Evolutionary conservation across 2,329 filamentous ascomycete species (phyloP).

Genomic region (Fusarium sp.): DNA sequence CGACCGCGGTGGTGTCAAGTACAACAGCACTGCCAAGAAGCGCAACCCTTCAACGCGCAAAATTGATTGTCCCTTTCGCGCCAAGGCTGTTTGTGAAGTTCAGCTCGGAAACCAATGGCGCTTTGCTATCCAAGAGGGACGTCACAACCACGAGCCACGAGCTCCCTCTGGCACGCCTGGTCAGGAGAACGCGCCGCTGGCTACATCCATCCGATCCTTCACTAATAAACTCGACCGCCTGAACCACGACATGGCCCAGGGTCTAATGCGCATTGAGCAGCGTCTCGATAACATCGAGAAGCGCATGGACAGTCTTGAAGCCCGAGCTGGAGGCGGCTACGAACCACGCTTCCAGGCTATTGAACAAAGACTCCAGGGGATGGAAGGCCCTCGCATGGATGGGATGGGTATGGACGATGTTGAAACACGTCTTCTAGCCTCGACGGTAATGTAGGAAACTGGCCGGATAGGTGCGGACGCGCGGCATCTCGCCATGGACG

Average conservation of each 20-base stretch:
- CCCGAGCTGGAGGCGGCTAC: constrained; percentile 52
- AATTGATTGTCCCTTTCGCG: constrained; percentile 71
- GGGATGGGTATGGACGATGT: constrained; percentile 58
- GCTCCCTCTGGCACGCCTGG: constrained; percentile 64
- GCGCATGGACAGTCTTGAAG: constrained; percentile 65
- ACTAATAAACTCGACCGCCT: constrained; percentile 70
- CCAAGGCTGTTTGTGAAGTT: constrained; percentile 72
- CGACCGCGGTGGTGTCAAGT: constrained; percentile 72
- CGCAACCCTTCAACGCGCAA: constrained; percentile 72
- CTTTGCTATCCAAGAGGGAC: constrained; percentile 69
- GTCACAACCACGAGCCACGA: constrained; percentile 71
- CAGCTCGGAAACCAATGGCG: constrained; percentile 72
- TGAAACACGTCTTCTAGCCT: constrained; percentile 56
- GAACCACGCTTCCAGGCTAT: constrained; percentile 59
- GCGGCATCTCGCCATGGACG: constrained; percentile 14
- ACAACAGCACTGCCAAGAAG: constrained; percentile 73
- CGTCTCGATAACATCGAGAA: constrained; percentile 64
- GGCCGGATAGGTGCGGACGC: constrained; percentile 25
- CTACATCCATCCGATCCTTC: constrained; percentile 66
- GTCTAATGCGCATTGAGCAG: constrained; percentile 61
- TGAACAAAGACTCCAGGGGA: constrained; percentile 54
- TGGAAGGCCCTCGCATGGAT: constrained; percentile 57
- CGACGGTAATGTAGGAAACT: constrained; percentile 54
- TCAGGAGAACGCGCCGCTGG: constrained; percentile 67
- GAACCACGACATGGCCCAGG: constrained; percentile 65